Evolutionary conservation across 176 grass and related monocot genomes (phyloP), one percentile per base, ranked within the genome.

Genomic region (Thalia dealbata): DNA sequence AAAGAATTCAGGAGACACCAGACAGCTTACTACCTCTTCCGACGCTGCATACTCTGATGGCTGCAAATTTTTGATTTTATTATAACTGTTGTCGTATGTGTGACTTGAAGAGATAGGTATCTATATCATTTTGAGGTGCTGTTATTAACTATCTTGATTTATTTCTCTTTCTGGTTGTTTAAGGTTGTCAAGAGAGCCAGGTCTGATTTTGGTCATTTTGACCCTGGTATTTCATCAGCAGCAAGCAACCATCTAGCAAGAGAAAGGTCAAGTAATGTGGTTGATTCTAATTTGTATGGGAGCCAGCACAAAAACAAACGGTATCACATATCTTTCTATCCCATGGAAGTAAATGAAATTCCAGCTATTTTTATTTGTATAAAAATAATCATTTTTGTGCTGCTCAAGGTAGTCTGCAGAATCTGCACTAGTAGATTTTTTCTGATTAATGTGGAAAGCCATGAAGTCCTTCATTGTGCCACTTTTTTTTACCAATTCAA

Each of bases 131-230:
- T 8, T 88, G 14, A 19, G 46, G 35, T 56, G 14, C n/a, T 56
- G 61, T 5, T 48, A 38, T 67, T 41, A 30, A 72, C 23, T 64
- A 46, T 63, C 67, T 68, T 82, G 42, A 73, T 3, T 7, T 78
- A 52, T 18, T 58, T 80, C 0, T 52, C 18, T 18, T 52, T 77
- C 81, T 84, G 0, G 63, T 73, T 14, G 52, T 73, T 70, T 21
- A 77, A 91, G 89, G 82, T 88, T 85, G 89, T 88, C 45, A 88
- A 88, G 87, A 88, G 82, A 67, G 67, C 69, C 6, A 22, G 61
- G 72, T 66, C 74, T 78, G 85, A 76, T 71, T 19, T 38, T 30
- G 27, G 44, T 80, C 64, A 82, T 51, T 64, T 55, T 69, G 82
- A 85, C 11, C 26, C 13, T 76, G 74, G 68, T 52, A 16, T 76